Percentiles rank a stretch among this genome's conserved stretches.
phyloP scores from a whole-genome alignment of 2,329 filamentous ascomycete species.

The Acrodontium crateriforme region DNA sequence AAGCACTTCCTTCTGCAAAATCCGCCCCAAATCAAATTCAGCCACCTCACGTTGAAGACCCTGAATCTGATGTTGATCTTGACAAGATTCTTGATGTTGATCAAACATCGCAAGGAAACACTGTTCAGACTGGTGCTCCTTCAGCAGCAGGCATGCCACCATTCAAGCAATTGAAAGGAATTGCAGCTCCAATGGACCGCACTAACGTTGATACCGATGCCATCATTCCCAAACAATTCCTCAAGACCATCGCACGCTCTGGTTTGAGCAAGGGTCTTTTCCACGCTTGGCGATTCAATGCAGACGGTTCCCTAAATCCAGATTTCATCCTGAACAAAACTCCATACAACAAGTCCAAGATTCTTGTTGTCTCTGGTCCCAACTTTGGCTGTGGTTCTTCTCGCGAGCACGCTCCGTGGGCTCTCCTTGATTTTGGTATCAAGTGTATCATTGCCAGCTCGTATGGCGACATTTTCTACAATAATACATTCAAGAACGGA shows the following conservation, averaged over 20 bases:
- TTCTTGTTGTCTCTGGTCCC: conserved; percentile 76
- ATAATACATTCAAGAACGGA: conserved; percentile 99
- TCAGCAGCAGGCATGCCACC: conserved; percentile 56
- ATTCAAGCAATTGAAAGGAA: conserved; percentile 72
- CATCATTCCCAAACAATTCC: conserved; percentile 97
- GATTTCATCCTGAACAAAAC: conserved; percentile 84
- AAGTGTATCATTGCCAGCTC: conserved; percentile 83
- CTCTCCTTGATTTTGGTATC: conserved; percentile 91
- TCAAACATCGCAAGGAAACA: conserved; percentile 43
- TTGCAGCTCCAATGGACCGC: conserved; percentile 74
- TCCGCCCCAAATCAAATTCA: conserved; percentile 45
- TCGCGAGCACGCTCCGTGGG: conserved; percentile 94
- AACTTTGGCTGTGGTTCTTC: conserved; percentile 94
- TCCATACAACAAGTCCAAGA: conserved; percentile 71
- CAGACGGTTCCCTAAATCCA: conserved; percentile 54
- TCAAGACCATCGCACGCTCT: conserved; percentile 97
- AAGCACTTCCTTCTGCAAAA: conserved; percentile 23
- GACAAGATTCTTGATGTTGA: conserved; percentile 51
- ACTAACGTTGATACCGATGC: conserved; percentile 96
- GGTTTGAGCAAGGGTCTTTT: conserved; percentile 83
- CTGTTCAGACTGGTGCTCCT: conserved; percentile 34
- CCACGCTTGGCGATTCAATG: conserved; percentile 65
- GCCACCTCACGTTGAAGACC: conserved; percentile 41
- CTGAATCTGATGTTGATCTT: conserved; percentile 47
- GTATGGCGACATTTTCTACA: conserved; percentile 91